phyloP scores from a whole-genome alignment of 176 grass and related monocot species.

The Bromus sterilis region DNA sequence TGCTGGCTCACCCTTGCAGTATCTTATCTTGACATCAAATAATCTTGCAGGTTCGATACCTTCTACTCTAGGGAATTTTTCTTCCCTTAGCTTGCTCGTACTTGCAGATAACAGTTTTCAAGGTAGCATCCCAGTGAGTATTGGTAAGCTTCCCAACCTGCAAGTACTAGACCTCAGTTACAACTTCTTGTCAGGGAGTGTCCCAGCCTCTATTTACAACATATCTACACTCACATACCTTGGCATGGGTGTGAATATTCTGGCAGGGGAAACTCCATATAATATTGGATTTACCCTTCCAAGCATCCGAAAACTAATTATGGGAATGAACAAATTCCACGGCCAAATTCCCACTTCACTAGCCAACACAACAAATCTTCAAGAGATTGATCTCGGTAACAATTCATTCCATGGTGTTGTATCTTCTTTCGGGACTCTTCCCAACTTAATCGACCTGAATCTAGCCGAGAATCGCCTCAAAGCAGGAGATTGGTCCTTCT shows the following conservation, averaged over 20 bases:
- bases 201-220: slow-evolving; percentile 31
- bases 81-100: background rate
- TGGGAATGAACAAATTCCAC: background rate
- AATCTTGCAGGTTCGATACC: slow-evolving; percentile 27
- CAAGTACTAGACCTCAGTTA: background rate
- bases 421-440: background rate
- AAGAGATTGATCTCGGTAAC: background rate
- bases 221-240: background rate
- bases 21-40: slow-evolving; percentile 7
- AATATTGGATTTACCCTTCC: background rate
- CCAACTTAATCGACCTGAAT: background rate
- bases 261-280: slow-evolving; percentile 11
- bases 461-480: slow-evolving; percentile 10
- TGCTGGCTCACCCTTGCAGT: background rate
- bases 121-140: background rate
- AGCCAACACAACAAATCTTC: background rate
- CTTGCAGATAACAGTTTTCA: background rate
- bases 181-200: background rate
- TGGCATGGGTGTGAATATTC: no score
- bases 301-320: background rate
- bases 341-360: slow-evolving; percentile 17
- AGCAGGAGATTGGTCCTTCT: slow-evolving; percentile 34
- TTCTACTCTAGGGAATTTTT: slow-evolving; percentile 19
- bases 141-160: background rate
- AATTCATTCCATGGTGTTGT: slow-evolving; percentile 19